Conservation (phyloP, 257 asterid genomes). For the Nicotiana tabacum region DNA sequence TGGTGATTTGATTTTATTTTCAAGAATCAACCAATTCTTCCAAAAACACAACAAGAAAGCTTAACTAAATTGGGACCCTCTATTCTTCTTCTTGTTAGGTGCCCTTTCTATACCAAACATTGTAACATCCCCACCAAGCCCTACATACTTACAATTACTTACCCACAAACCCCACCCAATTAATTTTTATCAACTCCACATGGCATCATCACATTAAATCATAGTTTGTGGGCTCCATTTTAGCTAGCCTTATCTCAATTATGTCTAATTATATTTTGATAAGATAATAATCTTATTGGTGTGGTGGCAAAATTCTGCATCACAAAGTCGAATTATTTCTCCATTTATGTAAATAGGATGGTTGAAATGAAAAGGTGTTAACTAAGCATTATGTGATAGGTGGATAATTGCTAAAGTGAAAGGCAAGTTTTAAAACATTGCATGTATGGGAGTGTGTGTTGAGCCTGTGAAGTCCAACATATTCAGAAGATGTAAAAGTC, state of each 20-base stretch:
- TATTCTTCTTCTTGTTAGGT: not conserved
- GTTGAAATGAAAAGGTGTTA: not conserved
- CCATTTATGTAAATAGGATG: not conserved
- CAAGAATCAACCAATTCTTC: not conserved
- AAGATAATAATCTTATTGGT: not conserved
- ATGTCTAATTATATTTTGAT: not conserved
- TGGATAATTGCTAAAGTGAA: not conserved
- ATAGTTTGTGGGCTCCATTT: not conserved
- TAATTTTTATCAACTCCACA: not conserved
- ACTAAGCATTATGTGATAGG: not conserved
- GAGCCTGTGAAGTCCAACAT: not conserved
- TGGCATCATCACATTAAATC: not conserved
- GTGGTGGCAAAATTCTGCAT: not conserved
- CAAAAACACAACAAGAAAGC: not conserved
- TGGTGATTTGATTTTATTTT: not conserved
- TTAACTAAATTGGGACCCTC: conserved; percentile 5
- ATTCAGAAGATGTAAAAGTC: not conserved
- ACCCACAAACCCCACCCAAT: not conserved
- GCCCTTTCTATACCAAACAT: not conserved
- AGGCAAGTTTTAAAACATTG: not conserved
- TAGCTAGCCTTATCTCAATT: not conserved
- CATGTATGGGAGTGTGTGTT: not conserved
- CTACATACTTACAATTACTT: not conserved
- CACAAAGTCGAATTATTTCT: not conserved
- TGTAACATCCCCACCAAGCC: not conserved